Percentiles rank a stretch among this genome's conserved stretches.
phyloP scores from a whole-genome alignment of 257 asterid genomes.

The Solanum peruvianum region DNA sequence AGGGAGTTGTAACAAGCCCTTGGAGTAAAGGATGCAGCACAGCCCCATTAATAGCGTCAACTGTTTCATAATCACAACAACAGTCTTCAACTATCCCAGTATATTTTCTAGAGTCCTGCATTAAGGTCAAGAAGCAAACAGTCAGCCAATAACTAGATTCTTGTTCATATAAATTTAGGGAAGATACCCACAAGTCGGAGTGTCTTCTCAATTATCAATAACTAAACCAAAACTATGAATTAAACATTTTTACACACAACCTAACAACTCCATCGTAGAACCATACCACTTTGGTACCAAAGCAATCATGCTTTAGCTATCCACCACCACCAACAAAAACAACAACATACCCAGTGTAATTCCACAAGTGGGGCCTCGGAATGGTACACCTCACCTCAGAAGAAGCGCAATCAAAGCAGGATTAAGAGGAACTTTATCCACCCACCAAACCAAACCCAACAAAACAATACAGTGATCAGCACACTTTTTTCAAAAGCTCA shows the following conservation, averaged over 20 bases:
- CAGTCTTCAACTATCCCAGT: conserved; percentile 92
- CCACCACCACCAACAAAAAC: neutral
- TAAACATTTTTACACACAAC: neutral
- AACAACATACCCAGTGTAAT: neutral
- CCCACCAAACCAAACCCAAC: neutral
- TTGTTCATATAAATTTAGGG: neutral
- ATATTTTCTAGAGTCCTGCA: conserved; percentile 82
- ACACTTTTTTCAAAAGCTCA: neutral
- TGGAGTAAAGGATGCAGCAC: conserved; percentile 83
- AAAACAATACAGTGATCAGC: neutral
- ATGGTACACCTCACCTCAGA: neutral
- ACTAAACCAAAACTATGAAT: neutral
- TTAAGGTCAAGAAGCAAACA: conserved; percentile 9
- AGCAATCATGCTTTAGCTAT: neutral
- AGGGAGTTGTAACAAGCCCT: conserved; percentile 76
- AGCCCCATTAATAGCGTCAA: conserved; percentile 66
- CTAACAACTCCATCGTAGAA: neutral
- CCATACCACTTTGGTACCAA: neutral
- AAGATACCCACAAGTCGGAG: neutral
- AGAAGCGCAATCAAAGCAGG: neutral
- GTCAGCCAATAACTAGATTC: neutral
- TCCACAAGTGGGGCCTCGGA: neutral
- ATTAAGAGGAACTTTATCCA: neutral
- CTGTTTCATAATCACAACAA: conserved; percentile 96
- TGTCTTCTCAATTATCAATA: neutral